Evolutionary conservation across 2,329 filamentous ascomycete species (phyloP).

Genomic region (Diaporthe eres): DNA sequence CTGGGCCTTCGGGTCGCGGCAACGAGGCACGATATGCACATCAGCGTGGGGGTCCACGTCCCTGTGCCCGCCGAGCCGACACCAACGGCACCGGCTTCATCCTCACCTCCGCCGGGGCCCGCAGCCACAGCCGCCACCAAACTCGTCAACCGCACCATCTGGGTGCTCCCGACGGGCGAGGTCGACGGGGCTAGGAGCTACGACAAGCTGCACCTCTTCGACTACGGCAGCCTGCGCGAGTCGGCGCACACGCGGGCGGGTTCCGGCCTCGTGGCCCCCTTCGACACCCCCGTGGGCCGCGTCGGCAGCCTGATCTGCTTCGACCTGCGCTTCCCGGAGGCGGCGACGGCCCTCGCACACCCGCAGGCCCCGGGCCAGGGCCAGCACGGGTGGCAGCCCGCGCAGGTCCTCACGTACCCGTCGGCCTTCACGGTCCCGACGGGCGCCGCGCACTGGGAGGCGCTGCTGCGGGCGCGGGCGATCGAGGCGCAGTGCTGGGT

Average conservation of each 20-base stretch:
- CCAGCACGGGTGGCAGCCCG: conserved; percentile 55
- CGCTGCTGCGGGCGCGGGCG: conserved; percentile 82
- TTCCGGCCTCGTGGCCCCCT: conserved; percentile 74
- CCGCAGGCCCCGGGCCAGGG: conserved; percentile 41
- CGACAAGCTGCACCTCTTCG: conserved; percentile 93
- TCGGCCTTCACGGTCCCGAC: conserved; percentile 93
- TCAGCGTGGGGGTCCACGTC: conserved; percentile 92
- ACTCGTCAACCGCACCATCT: conserved; percentile 68
- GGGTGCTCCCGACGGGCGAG: conserved; percentile 61
- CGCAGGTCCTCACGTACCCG: conserved; percentile 87
- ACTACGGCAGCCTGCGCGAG: conserved; percentile 68
- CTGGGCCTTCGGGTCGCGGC: conserved; percentile 80
- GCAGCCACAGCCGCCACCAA: conserved; percentile 47
- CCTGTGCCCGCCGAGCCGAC: conserved; percentile 62
- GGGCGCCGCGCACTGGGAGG: conserved; percentile 88
- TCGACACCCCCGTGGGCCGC: conserved; percentile 79
- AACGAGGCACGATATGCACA: conserved; percentile 72
- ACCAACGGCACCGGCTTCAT: conserved; percentile 43
- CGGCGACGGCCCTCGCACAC: conserved; percentile 74
- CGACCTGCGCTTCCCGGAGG: conserved; percentile 87
- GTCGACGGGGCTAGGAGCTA: conserved; percentile 67
- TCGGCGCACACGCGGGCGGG: conserved; percentile 61
- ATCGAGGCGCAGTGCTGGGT: conserved; percentile 93
- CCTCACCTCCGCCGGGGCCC: neutral
- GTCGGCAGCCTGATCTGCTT: conserved; percentile 91